These are phyloP conservation scores for Vaccinium darrowii DNA, from an alignment of 148 eudicot genomes.

Conservation along the genomic window DNA sequence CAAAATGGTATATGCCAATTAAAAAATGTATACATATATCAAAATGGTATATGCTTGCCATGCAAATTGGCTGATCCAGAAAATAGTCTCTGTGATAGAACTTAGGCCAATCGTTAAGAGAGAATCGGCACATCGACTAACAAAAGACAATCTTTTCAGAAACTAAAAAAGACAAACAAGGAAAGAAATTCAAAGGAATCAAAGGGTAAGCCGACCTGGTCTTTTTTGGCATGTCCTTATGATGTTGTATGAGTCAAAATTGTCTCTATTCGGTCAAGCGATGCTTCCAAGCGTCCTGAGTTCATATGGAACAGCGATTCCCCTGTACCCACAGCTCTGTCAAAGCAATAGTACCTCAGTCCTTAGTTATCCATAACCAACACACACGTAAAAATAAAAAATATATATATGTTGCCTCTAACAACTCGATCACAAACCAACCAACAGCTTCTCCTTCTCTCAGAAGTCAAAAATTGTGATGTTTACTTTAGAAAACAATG, in stretches of 20 bases:
- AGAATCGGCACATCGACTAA: not conserved
- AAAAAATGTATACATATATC: not conserved
- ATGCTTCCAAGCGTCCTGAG: constrained; percentile 81
- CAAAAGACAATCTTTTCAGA: not conserved
- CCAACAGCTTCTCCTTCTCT: not conserved
- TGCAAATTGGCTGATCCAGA: not conserved
- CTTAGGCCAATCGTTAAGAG: not conserved
- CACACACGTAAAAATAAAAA: not conserved
- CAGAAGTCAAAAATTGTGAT: not conserved
- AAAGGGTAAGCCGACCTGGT: constrained; percentile 7
- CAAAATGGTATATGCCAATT: not conserved
- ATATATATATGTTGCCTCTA: not conserved
- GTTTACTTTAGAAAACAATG: not conserved
- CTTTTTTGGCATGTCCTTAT: constrained; percentile 12
- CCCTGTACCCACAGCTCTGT: constrained; percentile 75
- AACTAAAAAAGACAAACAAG: not conserved
- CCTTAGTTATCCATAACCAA: not conserved
- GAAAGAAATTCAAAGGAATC: not conserved
- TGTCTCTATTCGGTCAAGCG: constrained; percentile 89
- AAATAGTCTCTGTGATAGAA: not conserved
- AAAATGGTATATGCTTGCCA: not conserved
- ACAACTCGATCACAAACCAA: not conserved
- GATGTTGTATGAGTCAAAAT: constrained; percentile 53
- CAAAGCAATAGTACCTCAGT: constrained; percentile 16
- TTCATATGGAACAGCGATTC: constrained; percentile 83